phyloP scores from a whole-genome alignment of 192 early-diverging fungal species.

The Umbelopsis isabellina region DNA sequence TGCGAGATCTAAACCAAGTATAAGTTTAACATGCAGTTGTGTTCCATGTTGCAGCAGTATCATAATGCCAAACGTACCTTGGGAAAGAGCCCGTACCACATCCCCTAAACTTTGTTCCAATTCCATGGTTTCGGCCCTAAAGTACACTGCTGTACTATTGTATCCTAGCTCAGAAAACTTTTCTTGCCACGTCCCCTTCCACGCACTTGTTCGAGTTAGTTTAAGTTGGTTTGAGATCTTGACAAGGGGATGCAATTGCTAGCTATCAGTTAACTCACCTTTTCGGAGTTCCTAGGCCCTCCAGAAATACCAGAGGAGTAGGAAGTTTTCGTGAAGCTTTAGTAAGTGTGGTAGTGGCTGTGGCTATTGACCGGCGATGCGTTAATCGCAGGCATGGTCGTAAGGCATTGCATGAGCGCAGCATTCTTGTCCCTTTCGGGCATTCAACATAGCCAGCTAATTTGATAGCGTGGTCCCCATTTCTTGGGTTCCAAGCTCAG shows the following conservation, averaged over 20 bases:
- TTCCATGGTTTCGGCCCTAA: conserved; percentile 23
- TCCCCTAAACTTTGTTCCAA: not conserved
- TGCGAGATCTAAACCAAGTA: conserved; percentile 33
- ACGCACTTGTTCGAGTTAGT: not conserved
- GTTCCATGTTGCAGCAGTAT: not conserved
- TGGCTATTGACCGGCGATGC: not conserved
- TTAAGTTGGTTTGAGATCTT: not conserved
- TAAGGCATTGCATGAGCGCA: too few relatives aligned
- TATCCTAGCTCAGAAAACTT: conserved; percentile 44
- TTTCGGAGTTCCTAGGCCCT: not conserved
- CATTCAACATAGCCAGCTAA: too few relatives aligned
- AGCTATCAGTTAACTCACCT: not conserved
- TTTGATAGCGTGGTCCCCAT: too few relatives aligned
- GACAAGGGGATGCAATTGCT: too few relatives aligned
- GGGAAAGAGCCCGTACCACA: not conserved
- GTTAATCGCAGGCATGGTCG: not conserved
- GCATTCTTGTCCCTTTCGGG: too few relatives aligned
- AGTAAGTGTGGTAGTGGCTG: not conserved
- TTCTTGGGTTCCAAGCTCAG: too few relatives aligned
- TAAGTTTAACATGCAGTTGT: not conserved
- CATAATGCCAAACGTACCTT: not conserved
- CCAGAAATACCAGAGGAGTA: not conserved
- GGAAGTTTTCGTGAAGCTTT: not conserved
- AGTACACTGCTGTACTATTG: conserved; percentile 39
- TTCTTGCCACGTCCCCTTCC: conserved; percentile 41